These are phyloP conservation scores for Solanum sejunctum DNA, from an alignment of 257 asterid species.

Conservation along the genomic window DNA sequence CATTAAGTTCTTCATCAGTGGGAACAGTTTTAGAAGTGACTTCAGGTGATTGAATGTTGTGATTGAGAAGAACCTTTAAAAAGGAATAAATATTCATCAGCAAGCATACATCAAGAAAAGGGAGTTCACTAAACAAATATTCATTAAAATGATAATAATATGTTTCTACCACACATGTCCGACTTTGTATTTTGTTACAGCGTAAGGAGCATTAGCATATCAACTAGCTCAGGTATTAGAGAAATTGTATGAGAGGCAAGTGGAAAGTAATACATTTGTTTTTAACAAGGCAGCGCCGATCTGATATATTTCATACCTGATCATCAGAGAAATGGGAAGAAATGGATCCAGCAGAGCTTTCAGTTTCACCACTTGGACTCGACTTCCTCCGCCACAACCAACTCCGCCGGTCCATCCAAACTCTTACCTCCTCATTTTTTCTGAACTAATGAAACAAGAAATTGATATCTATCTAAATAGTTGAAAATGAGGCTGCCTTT, in stretches of 20 bases:
- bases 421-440: neutral
- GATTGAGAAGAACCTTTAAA: slow-evolving; percentile 38
- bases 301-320: slow-evolving; percentile 34
- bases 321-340: slow-evolving; percentile 87
- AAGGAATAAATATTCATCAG: slow-evolving; percentile 3
- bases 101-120: neutral
- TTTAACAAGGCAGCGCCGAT: neutral
- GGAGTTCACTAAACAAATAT: neutral
- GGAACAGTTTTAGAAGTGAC: slow-evolving; percentile 61
- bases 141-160: neutral
- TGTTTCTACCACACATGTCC: neutral
- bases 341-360: slow-evolving; percentile 62
- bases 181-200: neutral
- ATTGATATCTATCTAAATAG: neutral
- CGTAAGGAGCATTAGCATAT: neutral
- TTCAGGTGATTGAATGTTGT: slow-evolving; percentile 61
- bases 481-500: neutral
- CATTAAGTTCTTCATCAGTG: slow-evolving; percentile 31
- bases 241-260: neutral
- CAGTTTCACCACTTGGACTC: slow-evolving; percentile 75
- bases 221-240: neutral
- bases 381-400: slow-evolving; percentile 91
- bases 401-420: slow-evolving; percentile 71
- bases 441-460: neutral
- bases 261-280: neutral